Conservation (phyloP, 805 yeast species). For the Danielia oregonensis region DNA sequence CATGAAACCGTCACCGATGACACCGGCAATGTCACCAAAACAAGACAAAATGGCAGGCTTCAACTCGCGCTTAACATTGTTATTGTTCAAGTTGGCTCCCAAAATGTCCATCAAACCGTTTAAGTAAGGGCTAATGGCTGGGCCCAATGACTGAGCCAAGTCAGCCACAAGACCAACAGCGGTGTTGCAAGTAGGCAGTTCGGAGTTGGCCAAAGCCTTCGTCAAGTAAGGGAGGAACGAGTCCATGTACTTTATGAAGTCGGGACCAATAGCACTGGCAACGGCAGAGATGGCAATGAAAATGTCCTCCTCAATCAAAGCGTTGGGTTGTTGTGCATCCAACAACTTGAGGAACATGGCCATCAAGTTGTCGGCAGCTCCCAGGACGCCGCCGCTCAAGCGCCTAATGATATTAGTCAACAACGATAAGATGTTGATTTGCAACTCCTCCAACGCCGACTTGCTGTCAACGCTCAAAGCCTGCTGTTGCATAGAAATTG, state of each 20-base stretch:
- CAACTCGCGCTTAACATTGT: slow-evolving; percentile 70
- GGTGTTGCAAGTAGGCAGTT: slow-evolving; percentile 77
- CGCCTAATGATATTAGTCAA: slow-evolving; percentile 83
- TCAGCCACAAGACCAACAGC: slow-evolving; percentile 96
- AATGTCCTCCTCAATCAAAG: slow-evolving; percentile 90
- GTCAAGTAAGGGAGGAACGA: slow-evolving; percentile 80
- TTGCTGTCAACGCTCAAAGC: slow-evolving; percentile 66
- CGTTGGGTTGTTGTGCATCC: slow-evolving; percentile 53
- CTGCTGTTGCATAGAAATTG: slow-evolving; percentile 55
- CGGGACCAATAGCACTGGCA: slow-evolving; percentile 72
- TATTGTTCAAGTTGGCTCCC: slow-evolving; percentile 66
- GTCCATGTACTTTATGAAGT: slow-evolving; percentile 73
- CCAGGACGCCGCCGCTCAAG: slow-evolving; percentile 57
- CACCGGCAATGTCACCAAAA: slow-evolving; percentile 92
- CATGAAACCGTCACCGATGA: slow-evolving; percentile 72
- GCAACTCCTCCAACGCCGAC: slow-evolving; percentile 81
- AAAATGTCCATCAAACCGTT: slow-evolving; percentile 79
- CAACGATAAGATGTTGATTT: slow-evolving; percentile 72
- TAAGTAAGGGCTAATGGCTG: slow-evolving; percentile 66
- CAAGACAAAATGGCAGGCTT: slow-evolving; percentile 87
- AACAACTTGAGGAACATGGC: slow-evolving; percentile 72
- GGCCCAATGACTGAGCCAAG: slow-evolving; percentile 83
- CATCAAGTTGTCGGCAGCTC: slow-evolving; percentile 84
- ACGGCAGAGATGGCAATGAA: slow-evolving; percentile 89
- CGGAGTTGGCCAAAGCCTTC: slow-evolving; percentile 76